Evolutionary conservation across 805 yeast species (phyloP), one percentile per base, ranked within the genome.

Genomic region (Clavispora asparagi): DNA sequence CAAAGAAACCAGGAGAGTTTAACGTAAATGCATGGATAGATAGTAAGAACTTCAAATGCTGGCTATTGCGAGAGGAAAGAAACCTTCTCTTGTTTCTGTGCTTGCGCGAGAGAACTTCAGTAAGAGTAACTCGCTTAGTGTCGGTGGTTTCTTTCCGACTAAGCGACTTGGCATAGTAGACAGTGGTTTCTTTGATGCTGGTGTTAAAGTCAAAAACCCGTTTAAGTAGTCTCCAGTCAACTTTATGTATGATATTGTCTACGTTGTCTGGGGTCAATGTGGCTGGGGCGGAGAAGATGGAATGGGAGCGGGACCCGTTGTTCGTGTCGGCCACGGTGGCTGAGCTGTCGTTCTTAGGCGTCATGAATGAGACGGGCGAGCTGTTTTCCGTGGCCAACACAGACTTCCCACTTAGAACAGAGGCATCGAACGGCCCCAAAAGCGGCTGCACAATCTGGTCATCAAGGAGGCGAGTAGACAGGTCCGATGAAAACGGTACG

Each of bases 1-100:
- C 40, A 35, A 39, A 55, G 41, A 55, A 53, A 6, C 58, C 58
- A 1, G 58, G 57, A 1, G 57, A 47, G 28, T 48, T 42, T 23
- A 55, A 43, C 6, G 58, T 55, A 40, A 55, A 55, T 4, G 58
- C 58, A 31, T 49, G 49, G 17, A 53, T 45, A 39, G 45, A 42
- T 8, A 53, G 30, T 30, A 55, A 40, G 19, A 49, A 49, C 40
- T 46, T 52, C 40, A 51, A 49, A 13, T 51, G 55, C 28, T 37
- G 45, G 14, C 41, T 19, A 39, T 54, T 46, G 25, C 50, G 50
- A 5, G 40, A 9, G 32, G 42, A 36, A 3, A 53, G 42, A 28
- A 23, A 41, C 25, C 42, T 43, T 11, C 40, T 49, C 25, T 32
- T 41, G 16, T 30, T 36, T 13, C 28, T 11, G 32, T 26, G 43